phyloP scores from a whole-genome alignment of 768 basidiomycete species.

The Russula sp. region DNA sequence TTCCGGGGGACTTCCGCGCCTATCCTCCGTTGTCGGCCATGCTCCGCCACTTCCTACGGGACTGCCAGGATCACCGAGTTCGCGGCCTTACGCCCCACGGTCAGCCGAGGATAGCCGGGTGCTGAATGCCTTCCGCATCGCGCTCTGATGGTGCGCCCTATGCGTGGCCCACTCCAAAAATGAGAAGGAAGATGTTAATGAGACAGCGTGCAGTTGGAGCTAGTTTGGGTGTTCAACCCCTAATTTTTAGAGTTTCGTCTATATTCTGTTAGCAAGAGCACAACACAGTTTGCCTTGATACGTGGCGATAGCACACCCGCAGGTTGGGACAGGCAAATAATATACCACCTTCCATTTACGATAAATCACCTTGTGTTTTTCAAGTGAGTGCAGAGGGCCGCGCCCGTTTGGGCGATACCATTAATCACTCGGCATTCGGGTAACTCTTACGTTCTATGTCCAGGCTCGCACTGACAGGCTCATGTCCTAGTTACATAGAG shows the following conservation, averaged over 20 bases:
- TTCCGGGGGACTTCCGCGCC: conserved; percentile 15
- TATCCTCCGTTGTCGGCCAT: conserved; percentile 20
- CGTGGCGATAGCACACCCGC: conserved; percentile 9
- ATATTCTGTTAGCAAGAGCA: not conserved
- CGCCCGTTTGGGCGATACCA: not conserved
- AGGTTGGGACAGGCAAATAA: conserved; percentile 1
- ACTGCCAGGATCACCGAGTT: conserved; percentile 10
- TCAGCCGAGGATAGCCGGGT: conserved; percentile 32
- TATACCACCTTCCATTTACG: not conserved
- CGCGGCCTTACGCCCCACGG: conserved; percentile 27
- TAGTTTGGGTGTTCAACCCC: not conserved
- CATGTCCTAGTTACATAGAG: too few species aligned
- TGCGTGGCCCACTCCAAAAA: conserved; percentile 8
- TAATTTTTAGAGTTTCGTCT: conserved; percentile 5
- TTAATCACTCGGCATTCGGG: not conserved
- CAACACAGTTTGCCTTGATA: conserved; percentile 10
- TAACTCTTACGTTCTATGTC: too few species aligned
- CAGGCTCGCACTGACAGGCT: too few species aligned
- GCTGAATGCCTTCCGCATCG: conserved; percentile 30
- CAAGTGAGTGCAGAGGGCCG: not conserved
- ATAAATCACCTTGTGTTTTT: not conserved
- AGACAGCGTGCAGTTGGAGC: not conserved
- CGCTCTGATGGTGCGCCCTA: conserved; percentile 22
- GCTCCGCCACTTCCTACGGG: conserved; percentile 12
- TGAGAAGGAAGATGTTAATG: not conserved